These are phyloP conservation scores for Alectoria sarmentosa DNA, from an alignment of 495 filamentous ascomycete genomes.

Conservation along the genomic window DNA sequence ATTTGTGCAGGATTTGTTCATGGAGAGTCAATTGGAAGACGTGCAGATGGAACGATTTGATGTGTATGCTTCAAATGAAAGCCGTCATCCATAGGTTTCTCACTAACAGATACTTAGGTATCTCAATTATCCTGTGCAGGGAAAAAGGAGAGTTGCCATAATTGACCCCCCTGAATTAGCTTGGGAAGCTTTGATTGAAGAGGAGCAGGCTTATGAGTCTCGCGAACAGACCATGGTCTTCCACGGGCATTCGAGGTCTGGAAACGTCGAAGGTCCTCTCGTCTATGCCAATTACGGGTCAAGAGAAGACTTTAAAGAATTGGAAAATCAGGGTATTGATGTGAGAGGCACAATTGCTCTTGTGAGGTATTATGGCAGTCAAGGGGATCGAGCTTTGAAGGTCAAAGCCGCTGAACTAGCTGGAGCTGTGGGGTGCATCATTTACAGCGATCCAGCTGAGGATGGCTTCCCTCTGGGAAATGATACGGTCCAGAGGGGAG, in stretches of 20 bases:
- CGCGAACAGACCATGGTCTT: slow-evolving; percentile 64
- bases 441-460: slow-evolving; percentile 83
- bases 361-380: slow-evolving; percentile 71
- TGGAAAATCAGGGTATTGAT: slow-evolving; percentile 64
- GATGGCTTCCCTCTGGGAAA: slow-evolving; percentile 72
- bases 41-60: slow-evolving; percentile 68
- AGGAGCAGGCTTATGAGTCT: slow-evolving; percentile 51
- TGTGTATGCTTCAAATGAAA: slow-evolving; percentile 43
- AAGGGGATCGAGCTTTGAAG: slow-evolving; percentile 67
- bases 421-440: slow-evolving; percentile 79
- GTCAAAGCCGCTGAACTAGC: slow-evolving; percentile 82
- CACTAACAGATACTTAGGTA: slow-evolving; percentile 28
- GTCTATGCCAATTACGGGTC: slow-evolving; percentile 93
- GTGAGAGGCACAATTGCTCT: slow-evolving; percentile 76
- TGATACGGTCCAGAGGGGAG: slow-evolving; percentile 74
- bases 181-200: slow-evolving; percentile 86
- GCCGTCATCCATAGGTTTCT: background rate
- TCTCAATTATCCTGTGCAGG: slow-evolving; percentile 77
- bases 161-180: slow-evolving; percentile 57
- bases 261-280: slow-evolving; percentile 84
- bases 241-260: slow-evolving; percentile 82
- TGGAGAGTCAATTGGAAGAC: slow-evolving; percentile 59
- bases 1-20: slow-evolving; percentile 71
- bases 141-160: slow-evolving; percentile 74
- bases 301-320: slow-evolving; percentile 66